A percentile compares a stretch with the other conserved stretches of the same genome.
These are phyloP conservation scores for Rhododendron ovatum DNA, from an alignment of 148 eudicot genomes.

Conservation along the genomic window DNA sequence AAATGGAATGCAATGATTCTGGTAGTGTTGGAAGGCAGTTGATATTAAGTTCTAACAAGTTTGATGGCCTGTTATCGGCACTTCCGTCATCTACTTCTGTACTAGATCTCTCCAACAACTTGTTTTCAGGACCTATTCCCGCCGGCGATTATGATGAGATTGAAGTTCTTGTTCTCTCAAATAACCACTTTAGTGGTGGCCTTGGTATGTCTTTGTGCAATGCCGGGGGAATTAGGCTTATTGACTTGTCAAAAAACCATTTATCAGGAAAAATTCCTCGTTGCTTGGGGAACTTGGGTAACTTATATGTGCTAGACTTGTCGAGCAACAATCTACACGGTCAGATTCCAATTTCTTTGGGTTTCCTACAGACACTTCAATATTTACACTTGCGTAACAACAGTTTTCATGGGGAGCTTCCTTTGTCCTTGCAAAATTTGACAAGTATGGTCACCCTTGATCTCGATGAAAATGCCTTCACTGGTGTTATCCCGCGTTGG, in stretches of 20 bases:
- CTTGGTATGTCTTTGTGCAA: background rate
- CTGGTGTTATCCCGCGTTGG: slow-evolving; percentile 4
- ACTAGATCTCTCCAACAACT: slow-evolving; percentile 1
- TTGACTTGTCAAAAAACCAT: slow-evolving; percentile 2
- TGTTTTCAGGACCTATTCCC: slow-evolving; percentile 6
- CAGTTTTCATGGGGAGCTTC: background rate
- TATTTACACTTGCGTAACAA: slow-evolving; percentile 5
- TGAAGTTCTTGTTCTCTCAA: background rate
- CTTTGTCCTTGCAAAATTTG: background rate
- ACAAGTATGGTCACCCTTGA: background rate
- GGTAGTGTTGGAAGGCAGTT: no score
- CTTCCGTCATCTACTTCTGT: no score
- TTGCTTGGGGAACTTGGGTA: background rate
- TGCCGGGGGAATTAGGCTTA: background rate
- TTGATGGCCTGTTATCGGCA: no score
- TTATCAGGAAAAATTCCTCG: slow-evolving; percentile 1
- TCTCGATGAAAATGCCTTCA: background rate
- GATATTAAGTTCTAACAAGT: no score
- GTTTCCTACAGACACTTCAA: background rate
- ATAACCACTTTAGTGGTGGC: slow-evolving; percentile 5
- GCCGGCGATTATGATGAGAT: background rate
- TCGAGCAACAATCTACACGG: background rate
- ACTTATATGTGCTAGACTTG: background rate
- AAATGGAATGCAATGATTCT: background rate
- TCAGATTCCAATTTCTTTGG: background rate